A percentile compares a stretch with the other conserved stretches of the same genome.
phyloP scores from a whole-genome alignment of 2,329 filamentous ascomycete genomes.

The Nigrospora osmanthi region DNA sequence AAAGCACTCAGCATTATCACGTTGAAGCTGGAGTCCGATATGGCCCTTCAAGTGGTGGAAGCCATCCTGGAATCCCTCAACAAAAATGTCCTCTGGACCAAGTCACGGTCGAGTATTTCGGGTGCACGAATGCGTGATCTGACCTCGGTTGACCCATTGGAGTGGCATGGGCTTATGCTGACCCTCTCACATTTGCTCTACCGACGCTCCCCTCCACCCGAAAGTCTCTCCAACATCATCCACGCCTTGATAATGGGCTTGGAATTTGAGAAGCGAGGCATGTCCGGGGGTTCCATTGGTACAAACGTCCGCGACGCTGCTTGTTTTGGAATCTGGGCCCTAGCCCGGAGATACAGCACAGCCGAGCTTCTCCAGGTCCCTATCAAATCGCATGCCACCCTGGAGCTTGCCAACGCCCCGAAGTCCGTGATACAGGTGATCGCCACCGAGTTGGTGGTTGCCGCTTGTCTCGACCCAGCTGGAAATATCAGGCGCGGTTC shows the following conservation, averaged over 20 bases:
- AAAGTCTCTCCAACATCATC: conserved; percentile 65
- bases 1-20: conserved; percentile 88
- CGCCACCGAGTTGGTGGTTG: conserved; percentile 71
- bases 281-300: conserved; percentile 77
- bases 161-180: conserved; percentile 89
- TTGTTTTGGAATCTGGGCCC: conserved; percentile 91
- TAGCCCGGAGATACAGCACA: conserved; percentile 81
- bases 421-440: conserved; percentile 64
- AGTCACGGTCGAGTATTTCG: conserved; percentile 23
- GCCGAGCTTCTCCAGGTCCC: conserved; percentile 62
- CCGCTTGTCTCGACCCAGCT: conserved; percentile 78
- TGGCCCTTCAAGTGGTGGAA: conserved; percentile 82
- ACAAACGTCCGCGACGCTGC: conserved; percentile 91
- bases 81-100: conserved; percentile 47
- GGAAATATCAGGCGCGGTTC: conserved; percentile 91
- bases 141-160: conserved; percentile 68
- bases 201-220: conserved; percentile 67
- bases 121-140: conserved; percentile 47
- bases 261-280: conserved; percentile 79
- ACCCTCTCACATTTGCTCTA: conserved; percentile 84
- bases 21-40: conserved; percentile 67
- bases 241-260: conserved; percentile 72
- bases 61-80: conserved; percentile 68
- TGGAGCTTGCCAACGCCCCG: conserved; percentile 25
- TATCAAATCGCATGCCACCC: conserved; percentile 32